Conservation (phyloP, 2,329 filamentous ascomycete species). For the Hypoxylon sp. region DNA sequence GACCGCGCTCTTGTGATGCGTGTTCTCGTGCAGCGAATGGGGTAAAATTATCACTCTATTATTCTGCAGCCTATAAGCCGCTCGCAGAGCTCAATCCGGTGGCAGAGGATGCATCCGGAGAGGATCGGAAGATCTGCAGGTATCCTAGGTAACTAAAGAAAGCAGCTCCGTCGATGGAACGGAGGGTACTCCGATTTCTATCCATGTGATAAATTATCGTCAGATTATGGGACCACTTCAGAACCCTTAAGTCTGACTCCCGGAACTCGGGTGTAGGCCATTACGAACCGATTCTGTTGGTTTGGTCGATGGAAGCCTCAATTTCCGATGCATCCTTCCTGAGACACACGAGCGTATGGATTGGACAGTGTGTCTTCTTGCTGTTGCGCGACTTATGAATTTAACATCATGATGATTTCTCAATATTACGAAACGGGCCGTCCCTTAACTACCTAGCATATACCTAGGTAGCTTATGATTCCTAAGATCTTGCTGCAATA, state of each 20-base stretch:
- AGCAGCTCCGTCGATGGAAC: background rate
- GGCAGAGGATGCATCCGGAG: background rate
- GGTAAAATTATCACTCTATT: background rate
- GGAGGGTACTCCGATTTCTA: background rate
- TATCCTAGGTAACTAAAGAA: background rate
- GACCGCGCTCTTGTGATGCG: conserved; percentile 6
- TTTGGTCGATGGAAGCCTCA: background rate
- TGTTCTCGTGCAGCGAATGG: background rate
- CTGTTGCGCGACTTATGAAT: background rate
- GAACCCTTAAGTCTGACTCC: background rate
- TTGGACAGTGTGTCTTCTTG: background rate
- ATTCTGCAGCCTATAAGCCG: background rate
- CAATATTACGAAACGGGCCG: background rate
- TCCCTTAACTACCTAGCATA: background rate
- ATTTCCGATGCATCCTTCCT: conserved; percentile 1
- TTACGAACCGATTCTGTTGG: background rate
- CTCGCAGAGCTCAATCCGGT: background rate
- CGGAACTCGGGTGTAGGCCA: background rate
- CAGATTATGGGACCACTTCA: conserved; percentile 33
- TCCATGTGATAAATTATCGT: conserved; percentile 24
- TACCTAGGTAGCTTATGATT: background rate
- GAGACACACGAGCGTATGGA: conserved; percentile 4
- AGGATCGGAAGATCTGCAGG: conserved; percentile 1
- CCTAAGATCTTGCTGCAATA: background rate
- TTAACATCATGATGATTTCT: background rate